Base-by-base conservation (phyloP, 2,329 filamentous ascomycete genomes). In the Penicillium sp. region DNA sequence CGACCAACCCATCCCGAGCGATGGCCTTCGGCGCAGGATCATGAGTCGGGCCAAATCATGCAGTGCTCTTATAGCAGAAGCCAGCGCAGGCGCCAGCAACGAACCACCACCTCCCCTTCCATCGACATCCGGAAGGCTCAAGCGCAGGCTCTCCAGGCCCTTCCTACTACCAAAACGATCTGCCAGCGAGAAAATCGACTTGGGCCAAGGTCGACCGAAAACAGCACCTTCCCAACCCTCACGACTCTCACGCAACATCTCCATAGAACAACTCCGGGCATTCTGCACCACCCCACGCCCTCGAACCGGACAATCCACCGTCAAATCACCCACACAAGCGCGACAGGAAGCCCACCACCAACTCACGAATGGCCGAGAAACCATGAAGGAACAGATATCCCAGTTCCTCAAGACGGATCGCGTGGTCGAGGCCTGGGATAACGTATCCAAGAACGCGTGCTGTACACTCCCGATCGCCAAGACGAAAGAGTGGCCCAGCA, bases 341-440 rank as follows among this genome's bases (percentile, higher is more conserved):
- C 62, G 49, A 29, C 58, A 53, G 43, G 49, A 57, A 51, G 57
- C 50, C 19, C 48, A 31, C 35, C 53, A 54, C n/a, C 38, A 40
- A 41, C 58, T 29, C 23, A 57, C 19, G 27, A 60, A 57, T 31
- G 50, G 56, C 45, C 59, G 51, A 2, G 69, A 74, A 9, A 68
- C 62, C 6, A 68, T 73, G 67, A 72, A 69, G 55, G 61, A 67
- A 12, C 72, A 74, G 57, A 62, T 74, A 17, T 62, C 67, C 35
- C 69, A 72, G 15, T 71, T 69, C 54, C 62, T 74, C n/a, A 72
- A 69, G 41, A 71, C 70, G 2, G 71, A 73, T 51, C 67, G 65
- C n/a, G 71, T 73, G 17, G 54, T 69, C 15, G 71, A 74, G 10
- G 62, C 67, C 10, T 73, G 70, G 70, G 71, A 73, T 27, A 65